Conservation (phyloP, 257 asterid species). For the Solanum etuberosum region DNA sequence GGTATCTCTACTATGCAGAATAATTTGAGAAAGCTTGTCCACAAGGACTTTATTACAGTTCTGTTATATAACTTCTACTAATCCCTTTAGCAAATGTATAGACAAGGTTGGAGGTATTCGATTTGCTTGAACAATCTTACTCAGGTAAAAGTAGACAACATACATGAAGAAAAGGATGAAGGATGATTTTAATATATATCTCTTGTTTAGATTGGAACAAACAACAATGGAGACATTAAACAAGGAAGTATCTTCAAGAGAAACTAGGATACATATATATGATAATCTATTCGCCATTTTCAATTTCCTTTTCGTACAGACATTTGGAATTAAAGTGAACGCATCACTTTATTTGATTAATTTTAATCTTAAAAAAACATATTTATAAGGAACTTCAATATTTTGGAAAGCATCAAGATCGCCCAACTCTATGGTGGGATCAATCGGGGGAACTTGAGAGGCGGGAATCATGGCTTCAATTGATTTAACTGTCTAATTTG, state of each 20-base stretch:
- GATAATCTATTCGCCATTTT: background rate
- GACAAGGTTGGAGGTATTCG: background rate
- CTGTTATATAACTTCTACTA: background rate
- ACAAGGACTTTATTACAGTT: background rate
- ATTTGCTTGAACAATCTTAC: background rate
- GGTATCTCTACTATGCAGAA: background rate
- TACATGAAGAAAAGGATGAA: background rate
- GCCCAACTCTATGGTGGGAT: background rate
- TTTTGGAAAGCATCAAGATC: background rate
- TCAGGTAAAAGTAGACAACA: background rate
- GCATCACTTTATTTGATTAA: background rate
- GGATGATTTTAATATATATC: background rate
- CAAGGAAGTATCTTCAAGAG: background rate
- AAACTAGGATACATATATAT: background rate
- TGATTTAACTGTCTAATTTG: background rate
- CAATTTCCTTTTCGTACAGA: background rate
- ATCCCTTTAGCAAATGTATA: background rate
- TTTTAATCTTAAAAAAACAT: background rate
- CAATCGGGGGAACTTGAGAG: background rate
- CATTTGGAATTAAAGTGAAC: background rate
- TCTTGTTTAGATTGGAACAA: background rate
- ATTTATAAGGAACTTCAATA: background rate
- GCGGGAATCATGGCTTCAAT: background rate
- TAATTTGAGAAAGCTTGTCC: background rate
- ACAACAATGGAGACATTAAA: background rate